These are phyloP conservation scores for Nepenthes alata DNA, from an alignment of 179 eudicot genomes.

Conservation along the genomic window DNA sequence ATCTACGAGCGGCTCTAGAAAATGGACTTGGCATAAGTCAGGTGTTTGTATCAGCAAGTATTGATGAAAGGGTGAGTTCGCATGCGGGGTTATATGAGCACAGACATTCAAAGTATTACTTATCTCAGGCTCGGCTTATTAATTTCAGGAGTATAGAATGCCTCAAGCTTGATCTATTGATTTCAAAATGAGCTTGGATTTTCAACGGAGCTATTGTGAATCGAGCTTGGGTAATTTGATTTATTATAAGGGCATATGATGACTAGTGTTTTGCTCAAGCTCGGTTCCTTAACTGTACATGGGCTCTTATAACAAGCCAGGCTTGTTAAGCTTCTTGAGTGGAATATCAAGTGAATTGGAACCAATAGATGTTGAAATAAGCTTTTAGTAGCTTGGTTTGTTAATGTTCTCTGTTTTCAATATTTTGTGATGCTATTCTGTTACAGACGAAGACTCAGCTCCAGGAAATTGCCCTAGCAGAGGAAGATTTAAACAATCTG, in stretches of 20 bases:
- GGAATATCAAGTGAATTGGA: too few species aligned
- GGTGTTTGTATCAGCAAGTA: slow-evolving; percentile 19
- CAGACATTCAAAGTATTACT: too few species aligned
- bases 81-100: neutral
- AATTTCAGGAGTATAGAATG: neutral
- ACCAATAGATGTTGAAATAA: too few species aligned
- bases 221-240: too few species aligned
- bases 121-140: neutral
- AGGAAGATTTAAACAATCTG: slow-evolving; percentile 38
- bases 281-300: neutral
- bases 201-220: too few species aligned
- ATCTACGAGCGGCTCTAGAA: slow-evolving; percentile 53
- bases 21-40: slow-evolving; percentile 32
- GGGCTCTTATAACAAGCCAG: too few species aligned
- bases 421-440: slow-evolving; percentile 3
- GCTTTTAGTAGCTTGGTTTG: neutral
- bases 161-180: neutral
- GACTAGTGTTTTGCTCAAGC: too few species aligned
- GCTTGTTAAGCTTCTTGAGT: too few species aligned
- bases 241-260: too few species aligned
- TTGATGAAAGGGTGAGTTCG: slow-evolving; percentile 53
- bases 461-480: slow-evolving; percentile 33
- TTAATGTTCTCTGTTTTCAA: slow-evolving; percentile 3
- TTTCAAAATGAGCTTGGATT: too few species aligned
- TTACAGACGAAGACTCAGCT: slow-evolving; percentile 41